A percentile compares a stretch with the other conserved stretches of the same genome.
phyloP scores from a whole-genome alignment of 2,329 filamentous ascomycete species.

The Sclerotinia trifoliorum region DNA sequence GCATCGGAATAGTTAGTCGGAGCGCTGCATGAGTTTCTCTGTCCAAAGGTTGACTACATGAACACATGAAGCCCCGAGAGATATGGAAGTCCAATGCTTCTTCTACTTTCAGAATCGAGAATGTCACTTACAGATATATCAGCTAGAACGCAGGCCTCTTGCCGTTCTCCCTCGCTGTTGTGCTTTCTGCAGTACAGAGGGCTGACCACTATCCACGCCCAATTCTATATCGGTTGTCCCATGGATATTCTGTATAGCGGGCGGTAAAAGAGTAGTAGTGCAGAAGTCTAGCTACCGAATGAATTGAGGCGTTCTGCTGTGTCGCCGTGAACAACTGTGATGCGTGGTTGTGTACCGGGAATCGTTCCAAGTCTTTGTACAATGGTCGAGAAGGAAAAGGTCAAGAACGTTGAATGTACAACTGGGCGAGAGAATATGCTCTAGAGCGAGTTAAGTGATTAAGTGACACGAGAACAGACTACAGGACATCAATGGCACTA shows the following conservation, averaged over 20 bases:
- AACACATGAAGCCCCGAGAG: slow-evolving; percentile 26
- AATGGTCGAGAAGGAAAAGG: slow-evolving; percentile 31
- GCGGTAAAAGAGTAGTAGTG: slow-evolving; percentile 26
- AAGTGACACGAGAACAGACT: slow-evolving; percentile 27
- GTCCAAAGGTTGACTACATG: slow-evolving; percentile 32
- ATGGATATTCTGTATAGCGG: slow-evolving; percentile 36
- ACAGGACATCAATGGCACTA: slow-evolving; percentile 24
- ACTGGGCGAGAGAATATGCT: slow-evolving; percentile 23
- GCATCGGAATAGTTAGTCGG: slow-evolving; percentile 37
- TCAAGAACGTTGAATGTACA: slow-evolving; percentile 32
- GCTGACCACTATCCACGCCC: slow-evolving; percentile 40
- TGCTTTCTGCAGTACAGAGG: slow-evolving; percentile 39
- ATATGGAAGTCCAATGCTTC: slow-evolving; percentile 28
- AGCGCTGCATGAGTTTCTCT: slow-evolving; percentile 33
- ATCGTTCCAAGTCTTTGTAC: slow-evolving; percentile 27
- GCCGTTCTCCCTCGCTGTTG: slow-evolving; percentile 36
- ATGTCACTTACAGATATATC: slow-evolving; percentile 35
- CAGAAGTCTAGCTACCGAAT: slow-evolving; percentile 27
- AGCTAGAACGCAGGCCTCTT: slow-evolving; percentile 32
- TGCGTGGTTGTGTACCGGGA: slow-evolving; percentile 29
- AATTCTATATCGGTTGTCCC: slow-evolving; percentile 38
- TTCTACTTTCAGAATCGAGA: slow-evolving; percentile 27
- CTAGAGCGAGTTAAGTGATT: slow-evolving; percentile 6
- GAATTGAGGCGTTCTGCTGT: slow-evolving; percentile 29
- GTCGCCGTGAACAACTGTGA: slow-evolving; percentile 31